These are phyloP conservation scores for Mucor irregularis DNA, from an alignment of 371 early-diverging fungal genomes.

Conservation along the genomic window DNA sequence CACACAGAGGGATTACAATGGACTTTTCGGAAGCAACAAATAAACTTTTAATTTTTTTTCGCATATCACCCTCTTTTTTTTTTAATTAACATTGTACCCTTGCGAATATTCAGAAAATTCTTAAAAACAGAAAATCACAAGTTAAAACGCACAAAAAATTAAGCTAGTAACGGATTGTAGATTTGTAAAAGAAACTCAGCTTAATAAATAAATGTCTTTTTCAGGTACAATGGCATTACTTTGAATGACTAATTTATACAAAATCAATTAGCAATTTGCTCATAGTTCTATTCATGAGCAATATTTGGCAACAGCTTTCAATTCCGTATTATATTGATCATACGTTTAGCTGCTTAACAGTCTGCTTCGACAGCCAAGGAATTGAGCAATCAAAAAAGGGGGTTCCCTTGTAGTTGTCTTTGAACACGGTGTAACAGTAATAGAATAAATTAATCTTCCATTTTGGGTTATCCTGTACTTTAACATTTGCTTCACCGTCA, in stretches of 20 bases:
- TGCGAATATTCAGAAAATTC: not conserved
- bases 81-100: not conserved
- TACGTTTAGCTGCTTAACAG: not conserved
- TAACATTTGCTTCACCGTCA: not conserved
- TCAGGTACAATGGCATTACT: conserved; percentile 6
- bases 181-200: no score
- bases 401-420: conserved; percentile 8
- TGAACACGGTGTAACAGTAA: conserved; percentile 6
- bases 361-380: not conserved
- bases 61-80: not conserved
- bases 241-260: conserved; percentile 1
- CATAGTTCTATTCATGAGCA: not conserved
- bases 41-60: no score
- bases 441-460: conserved; percentile 3
- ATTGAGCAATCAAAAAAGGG: no score
- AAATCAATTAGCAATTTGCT: not conserved
- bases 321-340: not conserved
- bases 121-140: conserved; percentile 3
- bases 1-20: no score
- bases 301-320: not conserved
- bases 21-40: no score
- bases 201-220: not conserved
- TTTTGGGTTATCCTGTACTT: conserved; percentile 3
- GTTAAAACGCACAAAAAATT: conserved; percentile 1
- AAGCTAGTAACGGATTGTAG: not conserved